Percentiles rank a stretch among this genome's conserved stretches.
These are phyloP conservation scores for Amesomyces nigricolor DNA, from an alignment of 2,329 filamentous ascomycete genomes.

Conservation along the genomic window DNA sequence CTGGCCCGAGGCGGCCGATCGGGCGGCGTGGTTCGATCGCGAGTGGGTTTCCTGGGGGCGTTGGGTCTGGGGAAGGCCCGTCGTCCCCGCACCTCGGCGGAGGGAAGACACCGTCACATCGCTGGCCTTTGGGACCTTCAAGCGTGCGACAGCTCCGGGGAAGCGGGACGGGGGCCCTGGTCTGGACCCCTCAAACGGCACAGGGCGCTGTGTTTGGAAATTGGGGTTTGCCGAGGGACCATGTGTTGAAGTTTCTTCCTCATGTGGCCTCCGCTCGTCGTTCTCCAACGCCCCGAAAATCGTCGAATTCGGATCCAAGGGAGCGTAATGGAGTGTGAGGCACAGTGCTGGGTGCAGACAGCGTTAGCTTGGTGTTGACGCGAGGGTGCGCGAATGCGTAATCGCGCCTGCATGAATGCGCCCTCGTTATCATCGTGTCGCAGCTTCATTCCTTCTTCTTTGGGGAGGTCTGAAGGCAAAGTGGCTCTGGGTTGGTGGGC, in stretches of 20 bases:
- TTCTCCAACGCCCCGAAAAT: too few relatives aligned
- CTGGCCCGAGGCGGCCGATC: constrained; percentile 11
- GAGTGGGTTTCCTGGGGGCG: constrained; percentile 14
- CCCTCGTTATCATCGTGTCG: background rate
- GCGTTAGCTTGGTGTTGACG: background rate
- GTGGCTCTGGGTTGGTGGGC: background rate
- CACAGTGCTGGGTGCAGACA: background rate
- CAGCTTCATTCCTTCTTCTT: constrained; percentile 5
- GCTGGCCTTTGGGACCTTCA: background rate
- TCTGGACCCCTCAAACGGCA: background rate
- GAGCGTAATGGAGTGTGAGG: background rate
- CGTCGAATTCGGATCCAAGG: too few relatives aligned
- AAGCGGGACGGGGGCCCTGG: constrained; percentile 13
- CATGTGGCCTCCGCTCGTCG: background rate
- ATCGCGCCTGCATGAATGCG: constrained; percentile 8
- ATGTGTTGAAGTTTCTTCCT: constrained; percentile 5
- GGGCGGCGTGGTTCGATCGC: constrained; percentile 14
- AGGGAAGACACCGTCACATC: constrained; percentile 12
- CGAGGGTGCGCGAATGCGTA: background rate
- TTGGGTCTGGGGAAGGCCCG: constrained; percentile 20
- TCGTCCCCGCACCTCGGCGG: constrained; percentile 15
- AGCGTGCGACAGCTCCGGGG: constrained; percentile 5
- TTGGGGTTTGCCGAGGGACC: constrained; percentile 7
- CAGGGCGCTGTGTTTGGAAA: background rate
- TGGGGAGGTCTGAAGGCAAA: constrained; percentile 8